Evolutionary conservation across 2,329 filamentous ascomycete species (phyloP).

Genomic region (Ampelomyces quisqualis): DNA sequence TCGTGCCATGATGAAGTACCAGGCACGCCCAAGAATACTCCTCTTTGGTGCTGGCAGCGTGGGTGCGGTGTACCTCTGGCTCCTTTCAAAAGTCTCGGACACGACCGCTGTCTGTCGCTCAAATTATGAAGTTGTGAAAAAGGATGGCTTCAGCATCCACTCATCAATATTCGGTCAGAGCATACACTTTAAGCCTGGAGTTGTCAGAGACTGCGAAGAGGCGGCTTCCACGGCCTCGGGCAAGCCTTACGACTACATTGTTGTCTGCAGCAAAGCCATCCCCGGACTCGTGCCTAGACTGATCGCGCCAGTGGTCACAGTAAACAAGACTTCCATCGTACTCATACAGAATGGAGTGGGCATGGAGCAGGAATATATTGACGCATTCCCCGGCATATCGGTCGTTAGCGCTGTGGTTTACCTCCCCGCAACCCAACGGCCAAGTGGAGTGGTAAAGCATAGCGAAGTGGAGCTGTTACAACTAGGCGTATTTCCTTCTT

Average conservation of each 20-base stretch:
- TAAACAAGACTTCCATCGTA: slow-evolving; percentile 54
- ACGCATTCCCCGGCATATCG: slow-evolving; percentile 53
- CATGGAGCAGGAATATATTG: slow-evolving; percentile 58
- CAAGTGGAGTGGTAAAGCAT: slow-evolving; percentile 52
- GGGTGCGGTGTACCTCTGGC: slow-evolving; percentile 47
- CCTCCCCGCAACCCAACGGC: slow-evolving; percentile 53
- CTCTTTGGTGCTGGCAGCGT: slow-evolving; percentile 49
- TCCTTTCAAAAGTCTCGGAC: slow-evolving; percentile 43
- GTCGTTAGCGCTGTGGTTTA: slow-evolving; percentile 60
- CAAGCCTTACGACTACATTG: slow-evolving; percentile 49
- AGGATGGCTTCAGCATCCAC: slow-evolving; percentile 46
- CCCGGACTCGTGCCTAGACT: slow-evolving; percentile 41
- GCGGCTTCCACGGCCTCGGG: slow-evolving; percentile 25
- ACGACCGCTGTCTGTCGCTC: slow-evolving; percentile 51
- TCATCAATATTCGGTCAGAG: slow-evolving; percentile 41
- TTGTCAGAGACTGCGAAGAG: slow-evolving; percentile 41
- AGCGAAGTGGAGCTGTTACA: slow-evolving; percentile 52
- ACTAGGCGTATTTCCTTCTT: slow-evolving; percentile 53
- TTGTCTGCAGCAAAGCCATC: slow-evolving; percentile 52
- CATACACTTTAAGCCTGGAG: slow-evolving; percentile 39
- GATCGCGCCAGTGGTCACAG: slow-evolving; percentile 45
- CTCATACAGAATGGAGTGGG: slow-evolving; percentile 64
- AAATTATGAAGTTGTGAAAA: slow-evolving; percentile 47
- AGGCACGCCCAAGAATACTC: slow-evolving; percentile 32
- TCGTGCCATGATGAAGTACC: too few species aligned